Percentiles rank a stretch among this genome's conserved stretches.
These are phyloP conservation scores for Eimeria maxima DNA, from an alignment of 169 alveolate genomes.

Conservation along the genomic window DNA sequence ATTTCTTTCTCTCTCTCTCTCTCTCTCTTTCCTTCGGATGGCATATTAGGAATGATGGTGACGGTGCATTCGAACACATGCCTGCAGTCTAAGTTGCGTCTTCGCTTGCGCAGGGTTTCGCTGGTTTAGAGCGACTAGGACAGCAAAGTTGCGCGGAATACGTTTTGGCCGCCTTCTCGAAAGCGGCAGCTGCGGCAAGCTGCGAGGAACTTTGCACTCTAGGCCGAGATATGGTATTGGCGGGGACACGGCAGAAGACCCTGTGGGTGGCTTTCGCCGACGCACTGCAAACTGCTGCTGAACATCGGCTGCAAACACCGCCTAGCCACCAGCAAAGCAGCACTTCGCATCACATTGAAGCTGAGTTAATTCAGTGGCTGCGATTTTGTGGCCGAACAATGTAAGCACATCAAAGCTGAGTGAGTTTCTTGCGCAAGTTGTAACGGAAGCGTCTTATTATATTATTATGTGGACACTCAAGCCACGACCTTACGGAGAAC, in stretches of 20 bases:
- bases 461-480: background rate
- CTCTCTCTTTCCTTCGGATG: background rate
- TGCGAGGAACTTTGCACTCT: conserved; percentile 51
- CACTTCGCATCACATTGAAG: background rate
- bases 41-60: background rate
- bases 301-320: conserved; percentile 9
- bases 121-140: conserved; percentile 63
- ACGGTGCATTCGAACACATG: background rate
- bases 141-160: conserved; percentile 45
- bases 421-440: background rate
- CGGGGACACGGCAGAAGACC: conserved; percentile 29
- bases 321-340: background rate
- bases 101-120: conserved; percentile 49
- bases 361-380: conserved; percentile 34
- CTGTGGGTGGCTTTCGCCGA: conserved; percentile 67
- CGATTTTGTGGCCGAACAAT: conserved; percentile 58
- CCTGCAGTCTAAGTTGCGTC: background rate
- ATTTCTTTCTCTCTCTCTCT: too few species aligned
- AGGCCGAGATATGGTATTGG: conserved; percentile 49
- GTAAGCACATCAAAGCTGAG: background rate
- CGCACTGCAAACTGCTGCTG: conserved; percentile 31
- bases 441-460: background rate
- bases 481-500: background rate
- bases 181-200: conserved; percentile 53
- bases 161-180: conserved; percentile 64